Evolutionary conservation across 2,329 filamentous ascomycete genomes (phyloP), one percentile per base, ranked within the genome.

Genomic region (Nothophoma quercina): DNA sequence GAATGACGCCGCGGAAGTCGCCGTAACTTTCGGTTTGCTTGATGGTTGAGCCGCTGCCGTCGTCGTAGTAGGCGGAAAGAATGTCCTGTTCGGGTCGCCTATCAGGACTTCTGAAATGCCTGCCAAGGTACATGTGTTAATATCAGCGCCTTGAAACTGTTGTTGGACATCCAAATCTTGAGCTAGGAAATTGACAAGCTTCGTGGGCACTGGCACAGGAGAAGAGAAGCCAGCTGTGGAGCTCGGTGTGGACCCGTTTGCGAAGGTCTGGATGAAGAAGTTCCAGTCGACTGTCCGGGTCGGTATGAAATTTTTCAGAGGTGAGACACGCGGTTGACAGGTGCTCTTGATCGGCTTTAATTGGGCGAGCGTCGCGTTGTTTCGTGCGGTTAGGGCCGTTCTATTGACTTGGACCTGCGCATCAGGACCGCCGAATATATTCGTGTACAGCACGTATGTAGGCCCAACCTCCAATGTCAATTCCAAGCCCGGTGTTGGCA

Each of bases 371-470:
- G 41, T 52, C 8, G 16, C 39, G 29, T 58, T 45, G 10, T 46
- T 40, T 12, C 22, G 46, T 7, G 43, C n/a, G n/a, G n/a, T n/a
- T n/a, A n/a, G n/a, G n/a, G n/a, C 19, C n/a, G 36, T 51, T 12
- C 13, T 32, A 16, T 53, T 35, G 7, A 35, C 22, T 23, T 46
- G 30, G n/a, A 35, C 45, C 5, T 15, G 39, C 4, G 41, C 18
- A 23, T 69, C 61, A 8, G 61, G 39, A 10, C 59, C 71, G 21
- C 70, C 71, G 8, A 41, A 59, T 2, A 73, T 28, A 15, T 58
- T 46, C 12, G 63, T 62, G 45, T 71, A 73, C 7, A 69, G 59
- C 1, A 73, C 56, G 47, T 72, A 73, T 1, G 67, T 71, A 5
- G 68, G 65, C 1, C 68, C 69, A 18, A 62, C 63, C 9, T 60